phyloP scores from a whole-genome alignment of 1,139 yeast genomes.

The Waltiozyma sp. region DNA sequence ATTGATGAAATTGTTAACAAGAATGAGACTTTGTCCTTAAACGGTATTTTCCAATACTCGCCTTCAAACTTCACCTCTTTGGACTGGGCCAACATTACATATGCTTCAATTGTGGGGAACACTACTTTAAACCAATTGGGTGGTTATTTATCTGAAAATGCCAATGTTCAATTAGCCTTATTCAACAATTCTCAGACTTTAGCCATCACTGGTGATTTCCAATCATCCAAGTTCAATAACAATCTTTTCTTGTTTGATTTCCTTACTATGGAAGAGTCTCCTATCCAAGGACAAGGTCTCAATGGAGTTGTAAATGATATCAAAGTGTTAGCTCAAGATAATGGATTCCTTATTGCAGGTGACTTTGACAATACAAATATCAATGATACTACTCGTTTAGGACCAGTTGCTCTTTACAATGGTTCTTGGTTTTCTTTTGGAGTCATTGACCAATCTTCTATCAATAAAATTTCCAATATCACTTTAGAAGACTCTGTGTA shows the following conservation, averaged over 20 bases:
- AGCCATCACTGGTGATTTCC: conserved; percentile 41
- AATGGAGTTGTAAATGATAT: conserved; percentile 26
- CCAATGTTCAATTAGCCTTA: conserved; percentile 28
- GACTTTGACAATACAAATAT: conserved; percentile 24
- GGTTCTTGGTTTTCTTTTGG: conserved; percentile 20
- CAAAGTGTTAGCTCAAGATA: conserved; percentile 10
- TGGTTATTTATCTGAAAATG: conserved; percentile 29
- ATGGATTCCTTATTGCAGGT: conserved; percentile 27
- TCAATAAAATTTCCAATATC: conserved; percentile 14
- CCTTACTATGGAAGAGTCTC: conserved; percentile 3
- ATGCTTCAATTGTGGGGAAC: conserved; percentile 45
- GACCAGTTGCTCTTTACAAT: conserved; percentile 21
- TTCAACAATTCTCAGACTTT: conserved; percentile 21
- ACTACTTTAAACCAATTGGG: conserved; percentile 62
- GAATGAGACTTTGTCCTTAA: conserved; percentile 30
- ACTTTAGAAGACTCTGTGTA: conserved; percentile 18
- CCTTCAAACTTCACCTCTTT: conserved; percentile 49
- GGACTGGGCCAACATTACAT: conserved; percentile 23
- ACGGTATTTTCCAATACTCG: conserved; percentile 78
- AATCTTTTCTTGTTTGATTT: conserved; percentile 23
- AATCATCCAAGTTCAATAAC: conserved; percentile 25
- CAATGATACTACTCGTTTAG: conserved; percentile 6
- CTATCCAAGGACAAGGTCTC: conserved; percentile 25
- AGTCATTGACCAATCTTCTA: conserved; percentile 2
- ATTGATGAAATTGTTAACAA: conserved; percentile 34